A percentile compares a stretch with the other conserved stretches of the same genome.
These are phyloP conservation scores for Alopecurus myosuroides DNA, from an alignment of 176 grass and related monocot genomes.

Conservation along the genomic window DNA sequence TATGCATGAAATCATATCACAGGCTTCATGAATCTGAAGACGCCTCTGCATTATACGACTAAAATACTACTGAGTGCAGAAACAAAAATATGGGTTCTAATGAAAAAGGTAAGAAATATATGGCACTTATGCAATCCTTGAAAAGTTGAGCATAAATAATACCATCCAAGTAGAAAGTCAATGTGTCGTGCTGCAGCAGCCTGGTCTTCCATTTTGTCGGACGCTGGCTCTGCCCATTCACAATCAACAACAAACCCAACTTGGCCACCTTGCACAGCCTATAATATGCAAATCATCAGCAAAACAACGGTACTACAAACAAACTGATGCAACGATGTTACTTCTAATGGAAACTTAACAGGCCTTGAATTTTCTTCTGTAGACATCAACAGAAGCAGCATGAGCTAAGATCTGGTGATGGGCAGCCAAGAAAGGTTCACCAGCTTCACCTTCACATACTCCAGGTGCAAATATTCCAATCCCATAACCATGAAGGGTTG, in stretches of 20 bases:
- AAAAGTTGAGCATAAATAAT: neutral
- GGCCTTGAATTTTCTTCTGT: slow-evolving; percentile 88
- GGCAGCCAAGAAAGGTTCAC: slow-evolving; percentile 61
- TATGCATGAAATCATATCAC: neutral
- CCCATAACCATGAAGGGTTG: slow-evolving; percentile 86
- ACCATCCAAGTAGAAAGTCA: slow-evolving; percentile 98
- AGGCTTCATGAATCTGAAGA: neutral
- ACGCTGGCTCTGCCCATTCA: slow-evolving; percentile 96
- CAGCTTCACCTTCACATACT: slow-evolving; percentile 44
- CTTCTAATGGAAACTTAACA: slow-evolving; percentile 7
- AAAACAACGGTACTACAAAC: neutral
- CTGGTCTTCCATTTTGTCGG: slow-evolving; percentile 68
- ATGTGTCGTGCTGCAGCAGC: slow-evolving; percentile 65
- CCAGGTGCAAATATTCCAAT: slow-evolving; percentile 86
- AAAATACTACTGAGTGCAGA: neutral
- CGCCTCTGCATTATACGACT: neutral
- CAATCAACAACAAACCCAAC: slow-evolving; percentile 84
- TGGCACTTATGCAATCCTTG: neutral
- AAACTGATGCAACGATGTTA: neutral
- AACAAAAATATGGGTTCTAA: neutral
- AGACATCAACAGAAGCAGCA: slow-evolving; percentile 81
- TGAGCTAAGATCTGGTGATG: slow-evolving; percentile 96
- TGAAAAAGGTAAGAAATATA: neutral
- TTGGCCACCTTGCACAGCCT: slow-evolving; percentile 84
- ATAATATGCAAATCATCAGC: slow-evolving; percentile 32